Evolutionary conservation across 176 grass and related monocot genomes (phyloP).

Genomic region (Rhynchospora breviuscula): DNA sequence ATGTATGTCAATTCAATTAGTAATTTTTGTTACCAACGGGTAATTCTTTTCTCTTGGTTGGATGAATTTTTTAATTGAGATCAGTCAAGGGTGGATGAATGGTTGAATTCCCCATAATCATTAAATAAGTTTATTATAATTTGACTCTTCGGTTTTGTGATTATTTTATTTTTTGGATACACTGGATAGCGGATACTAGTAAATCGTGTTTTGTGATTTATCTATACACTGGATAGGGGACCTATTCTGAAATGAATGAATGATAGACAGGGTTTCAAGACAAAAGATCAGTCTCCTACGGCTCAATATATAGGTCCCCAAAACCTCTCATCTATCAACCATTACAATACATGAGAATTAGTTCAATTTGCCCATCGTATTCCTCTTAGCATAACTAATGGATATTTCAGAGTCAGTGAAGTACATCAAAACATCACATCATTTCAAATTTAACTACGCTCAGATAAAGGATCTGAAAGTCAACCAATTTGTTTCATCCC

Average conservation of each 20-base stretch:
- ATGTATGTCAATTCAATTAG: too few species aligned
- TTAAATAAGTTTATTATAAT: neutral
- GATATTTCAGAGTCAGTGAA: neutral
- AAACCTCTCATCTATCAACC: neutral
- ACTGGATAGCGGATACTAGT: too few species aligned
- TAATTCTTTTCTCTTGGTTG: too few species aligned
- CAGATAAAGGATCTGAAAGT: neutral
- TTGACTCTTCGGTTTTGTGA: neutral
- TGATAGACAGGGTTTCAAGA: too few species aligned
- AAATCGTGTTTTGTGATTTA: neutral
- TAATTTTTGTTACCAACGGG: too few species aligned
- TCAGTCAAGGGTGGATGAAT: neutral
- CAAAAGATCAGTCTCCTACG: neutral
- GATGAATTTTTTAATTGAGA: neutral
- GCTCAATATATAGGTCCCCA: neutral
- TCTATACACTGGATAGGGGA: too few species aligned
- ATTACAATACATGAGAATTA: neutral
- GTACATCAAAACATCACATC: neutral
- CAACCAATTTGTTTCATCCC: neutral
- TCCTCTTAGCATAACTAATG: neutral
- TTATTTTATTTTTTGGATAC: too few species aligned
- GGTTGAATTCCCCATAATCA: neutral
- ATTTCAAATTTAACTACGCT: slow-evolving; percentile 5
- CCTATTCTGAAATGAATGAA: too few species aligned
- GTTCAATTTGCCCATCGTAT: neutral